Evolutionary conservation across 2,329 filamentous ascomycete genomes (phyloP).

Genomic region (Mycosphaerelloides madeirae): DNA sequence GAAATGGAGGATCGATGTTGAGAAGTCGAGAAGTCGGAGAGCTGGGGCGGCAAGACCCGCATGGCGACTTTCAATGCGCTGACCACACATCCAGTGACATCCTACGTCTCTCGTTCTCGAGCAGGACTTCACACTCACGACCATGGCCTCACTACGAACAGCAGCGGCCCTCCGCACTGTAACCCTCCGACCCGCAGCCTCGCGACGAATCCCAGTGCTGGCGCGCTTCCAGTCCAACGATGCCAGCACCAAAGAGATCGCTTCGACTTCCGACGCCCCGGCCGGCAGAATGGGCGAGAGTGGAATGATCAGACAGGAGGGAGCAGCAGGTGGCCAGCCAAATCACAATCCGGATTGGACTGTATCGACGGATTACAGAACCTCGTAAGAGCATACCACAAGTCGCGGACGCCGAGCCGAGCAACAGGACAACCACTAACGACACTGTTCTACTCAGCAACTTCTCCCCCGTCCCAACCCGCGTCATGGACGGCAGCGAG

Average conservation of each 20-base stretch:
- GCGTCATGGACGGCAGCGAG: slow-evolving; percentile 87
- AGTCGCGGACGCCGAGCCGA: not conserved
- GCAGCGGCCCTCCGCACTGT: slow-evolving; percentile 38
- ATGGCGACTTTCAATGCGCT: slow-evolving; percentile 1
- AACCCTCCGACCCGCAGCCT: slow-evolving; percentile 23
- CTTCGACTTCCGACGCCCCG: slow-evolving; percentile 13
- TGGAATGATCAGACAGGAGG: slow-evolving; percentile 50
- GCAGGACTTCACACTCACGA: slow-evolving; percentile 3
- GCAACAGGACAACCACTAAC: not conserved
- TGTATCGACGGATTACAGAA: slow-evolving; percentile 77
- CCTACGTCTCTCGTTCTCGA: not conserved
- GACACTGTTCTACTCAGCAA: slow-evolving; percentile 52
- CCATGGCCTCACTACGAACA: slow-evolving; percentile 30
- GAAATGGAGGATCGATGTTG: slow-evolving; percentile 1
- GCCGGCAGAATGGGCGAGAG: slow-evolving; percentile 10
- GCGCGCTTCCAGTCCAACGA: slow-evolving; percentile 14
- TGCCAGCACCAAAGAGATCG: slow-evolving; percentile 8
- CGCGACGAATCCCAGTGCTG: slow-evolving; percentile 20
- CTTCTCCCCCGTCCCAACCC: slow-evolving; percentile 86
- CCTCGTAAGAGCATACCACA: slow-evolving; percentile 61
- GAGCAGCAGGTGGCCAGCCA: slow-evolving; percentile 47
- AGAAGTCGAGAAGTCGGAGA: slow-evolving; percentile 12
- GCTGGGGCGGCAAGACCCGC: slow-evolving; percentile 5
- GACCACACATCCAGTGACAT: slow-evolving; percentile 5
- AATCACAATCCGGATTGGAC: slow-evolving; percentile 76